Conservation (phyloP, 345 rosid species). For the Anastatica hierochuntica region DNA sequence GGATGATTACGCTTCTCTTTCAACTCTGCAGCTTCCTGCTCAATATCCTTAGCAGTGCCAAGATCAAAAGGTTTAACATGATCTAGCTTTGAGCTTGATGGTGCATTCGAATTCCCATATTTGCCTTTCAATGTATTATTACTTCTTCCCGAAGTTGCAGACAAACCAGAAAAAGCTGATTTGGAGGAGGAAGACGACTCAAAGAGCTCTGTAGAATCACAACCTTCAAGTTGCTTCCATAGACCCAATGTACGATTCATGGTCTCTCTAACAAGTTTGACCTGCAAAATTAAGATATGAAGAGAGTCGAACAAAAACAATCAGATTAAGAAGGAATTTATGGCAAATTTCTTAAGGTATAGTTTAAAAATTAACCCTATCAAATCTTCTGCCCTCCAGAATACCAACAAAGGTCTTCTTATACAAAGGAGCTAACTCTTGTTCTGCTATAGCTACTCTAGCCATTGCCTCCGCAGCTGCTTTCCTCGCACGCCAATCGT, state of each 20-base stretch:
- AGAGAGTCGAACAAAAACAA: background rate
- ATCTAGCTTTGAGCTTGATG: background rate
- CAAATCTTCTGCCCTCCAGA: slow-evolving; percentile 64
- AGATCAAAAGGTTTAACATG: background rate
- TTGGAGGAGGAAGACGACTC: slow-evolving; percentile 30
- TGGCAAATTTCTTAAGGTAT: too few species aligned
- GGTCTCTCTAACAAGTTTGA: slow-evolving; percentile 79
- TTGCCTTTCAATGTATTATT: slow-evolving; percentile 23
- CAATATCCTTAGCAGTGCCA: slow-evolving; percentile 1
- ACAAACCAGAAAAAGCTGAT: slow-evolving; percentile 15
- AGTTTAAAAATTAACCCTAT: slow-evolving; percentile 41
- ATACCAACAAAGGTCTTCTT: slow-evolving; percentile 38
- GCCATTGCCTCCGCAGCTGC: slow-evolving; percentile 81
- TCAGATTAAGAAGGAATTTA: background rate
- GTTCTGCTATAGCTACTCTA: slow-evolving; percentile 50
- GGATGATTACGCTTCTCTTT: slow-evolving; percentile 25
- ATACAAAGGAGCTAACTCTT: slow-evolving; percentile 44
- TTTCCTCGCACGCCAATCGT: slow-evolving; percentile 84
- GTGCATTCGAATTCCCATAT: slow-evolving; percentile 24
- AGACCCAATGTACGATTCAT: slow-evolving; percentile 64
- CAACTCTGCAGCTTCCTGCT: slow-evolving; percentile 16
- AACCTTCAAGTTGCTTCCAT: slow-evolving; percentile 67
- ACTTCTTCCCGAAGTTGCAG: slow-evolving; percentile 4
- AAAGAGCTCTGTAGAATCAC: slow-evolving; percentile 35
- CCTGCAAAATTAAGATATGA: slow-evolving; percentile 28